These are phyloP conservation scores for Hibiscus tridactylites DNA, from an alignment of 345 rosid species.

Conservation along the genomic window DNA sequence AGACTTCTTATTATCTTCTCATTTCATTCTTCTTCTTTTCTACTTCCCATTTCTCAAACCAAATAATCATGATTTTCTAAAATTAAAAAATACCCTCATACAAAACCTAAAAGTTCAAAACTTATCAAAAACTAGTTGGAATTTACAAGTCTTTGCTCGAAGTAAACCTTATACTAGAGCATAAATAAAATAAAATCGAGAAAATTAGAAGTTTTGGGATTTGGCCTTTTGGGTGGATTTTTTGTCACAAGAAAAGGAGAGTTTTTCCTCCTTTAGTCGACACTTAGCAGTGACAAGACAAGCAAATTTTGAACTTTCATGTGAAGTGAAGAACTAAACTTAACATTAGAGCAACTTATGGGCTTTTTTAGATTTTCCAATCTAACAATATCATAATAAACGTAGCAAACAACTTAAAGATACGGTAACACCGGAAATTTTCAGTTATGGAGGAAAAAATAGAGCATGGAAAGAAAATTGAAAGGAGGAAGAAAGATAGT, in stretches of 20 bases:
- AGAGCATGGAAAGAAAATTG: too few relatives aligned
- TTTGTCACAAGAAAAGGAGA: not conserved
- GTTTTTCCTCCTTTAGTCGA: not conserved
- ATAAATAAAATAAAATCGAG: not conserved
- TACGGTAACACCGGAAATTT: too few relatives aligned
- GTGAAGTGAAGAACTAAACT: too few relatives aligned
- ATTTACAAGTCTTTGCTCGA: not conserved
- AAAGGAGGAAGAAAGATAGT: too few relatives aligned
- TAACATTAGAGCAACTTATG: too few relatives aligned
- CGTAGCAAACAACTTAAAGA: too few relatives aligned
- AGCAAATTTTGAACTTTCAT: too few relatives aligned
- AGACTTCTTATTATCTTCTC: conserved; percentile 95
- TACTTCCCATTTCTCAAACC: conserved; percentile 60
- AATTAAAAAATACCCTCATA: not conserved
- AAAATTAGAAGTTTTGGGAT: not conserved
- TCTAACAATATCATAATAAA: too few relatives aligned
- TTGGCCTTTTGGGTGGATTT: not conserved
- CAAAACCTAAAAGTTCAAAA: not conserved
- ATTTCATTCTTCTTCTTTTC: conserved; percentile 83
- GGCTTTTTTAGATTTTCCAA: too few relatives aligned
- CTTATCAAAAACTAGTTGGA: conserved; percentile 1
- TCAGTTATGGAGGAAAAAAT: too few relatives aligned
- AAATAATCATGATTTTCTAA: conserved; percentile 1
- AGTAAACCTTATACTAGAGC: not conserved
- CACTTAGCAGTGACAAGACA: too few relatives aligned